Conservation (phyloP, 306 rosid genomes). For the Carpinus fangiana region DNA sequence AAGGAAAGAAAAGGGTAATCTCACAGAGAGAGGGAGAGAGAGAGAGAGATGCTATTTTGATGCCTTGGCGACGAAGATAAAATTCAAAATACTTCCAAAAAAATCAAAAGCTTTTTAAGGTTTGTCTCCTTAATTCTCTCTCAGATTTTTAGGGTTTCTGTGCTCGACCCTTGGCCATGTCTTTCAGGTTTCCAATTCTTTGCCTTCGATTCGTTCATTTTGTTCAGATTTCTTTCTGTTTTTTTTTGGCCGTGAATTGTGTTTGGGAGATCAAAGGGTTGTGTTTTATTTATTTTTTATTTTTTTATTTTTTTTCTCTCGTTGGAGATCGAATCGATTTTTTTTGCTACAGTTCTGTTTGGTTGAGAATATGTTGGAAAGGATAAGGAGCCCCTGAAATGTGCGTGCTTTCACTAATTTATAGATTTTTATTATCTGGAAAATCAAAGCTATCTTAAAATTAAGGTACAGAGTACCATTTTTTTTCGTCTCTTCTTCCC, state of each 20-base stretch:
- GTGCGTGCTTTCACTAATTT: neutral
- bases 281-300: neutral
- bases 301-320: neutral
- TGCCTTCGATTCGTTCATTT: neutral
- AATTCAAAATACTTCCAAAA: slow-evolving; percentile 35
- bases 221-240: neutral
- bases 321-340: neutral
- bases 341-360: neutral
- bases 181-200: slow-evolving; percentile 27
- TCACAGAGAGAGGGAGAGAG: neutral
- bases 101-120: slow-evolving; percentile 27
- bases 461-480: neutral
- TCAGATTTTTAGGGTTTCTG: slow-evolving; percentile 46
- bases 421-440: neutral
- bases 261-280: neutral
- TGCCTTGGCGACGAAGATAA: slow-evolving; percentile 22
- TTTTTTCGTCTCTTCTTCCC: neutral
- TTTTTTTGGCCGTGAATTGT: slow-evolving; percentile 1
- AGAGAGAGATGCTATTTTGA: slow-evolving; percentile 19
- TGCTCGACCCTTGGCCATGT: slow-evolving; percentile 28
- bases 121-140: neutral
- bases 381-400: neutral
- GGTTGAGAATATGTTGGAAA: slow-evolving; percentile 6
- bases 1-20: neutral
- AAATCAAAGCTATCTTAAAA: neutral